Evolutionary conservation across 2,329 filamentous ascomycete species (phyloP).

Genomic region (Fusarium succisae): DNA sequence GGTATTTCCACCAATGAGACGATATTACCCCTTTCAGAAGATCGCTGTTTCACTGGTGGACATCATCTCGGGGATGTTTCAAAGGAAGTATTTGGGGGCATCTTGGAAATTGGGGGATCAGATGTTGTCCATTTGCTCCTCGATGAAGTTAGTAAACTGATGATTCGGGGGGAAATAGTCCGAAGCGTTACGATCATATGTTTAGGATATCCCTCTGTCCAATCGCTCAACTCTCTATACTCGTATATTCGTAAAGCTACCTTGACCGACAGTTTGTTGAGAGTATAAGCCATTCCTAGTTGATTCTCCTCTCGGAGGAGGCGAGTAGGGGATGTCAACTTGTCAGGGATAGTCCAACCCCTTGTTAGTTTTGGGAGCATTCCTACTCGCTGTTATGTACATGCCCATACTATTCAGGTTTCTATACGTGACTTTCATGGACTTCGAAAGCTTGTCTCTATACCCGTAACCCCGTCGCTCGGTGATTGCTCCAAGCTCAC

Average conservation of each 20-base stretch:
- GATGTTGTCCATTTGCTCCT: neutral
- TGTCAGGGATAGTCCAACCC: neutral
- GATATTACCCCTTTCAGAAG: neutral
- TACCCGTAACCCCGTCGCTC: fast-evolving
- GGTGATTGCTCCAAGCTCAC: neutral
- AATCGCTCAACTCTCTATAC: neutral
- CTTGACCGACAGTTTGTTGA: neutral
- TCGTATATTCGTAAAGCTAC: neutral
- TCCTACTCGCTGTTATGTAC: fast-evolving
- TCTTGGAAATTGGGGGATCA: neutral
- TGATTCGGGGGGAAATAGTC: neutral
- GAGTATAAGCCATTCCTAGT: neutral
- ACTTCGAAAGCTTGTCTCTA: too few relatives aligned
- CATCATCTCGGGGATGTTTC: neutral
- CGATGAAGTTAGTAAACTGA: neutral
- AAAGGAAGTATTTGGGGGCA: neutral
- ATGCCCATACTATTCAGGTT: neutral
- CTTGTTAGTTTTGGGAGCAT: too few relatives aligned
- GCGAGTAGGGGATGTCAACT: neutral
- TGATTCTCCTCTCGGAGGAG: neutral
- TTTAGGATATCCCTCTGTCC: neutral
- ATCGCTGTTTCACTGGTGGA: slow-evolving; percentile 2
- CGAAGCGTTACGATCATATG: neutral
- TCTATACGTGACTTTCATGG: too few relatives aligned
- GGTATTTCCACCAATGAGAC: slow-evolving; percentile 28